Percentiles rank a stretch among this genome's conserved stretches.
Evolutionary conservation across 2,329 filamentous ascomycete species (phyloP).

Genomic region (Paracorniculantispora psalliotae): DNA sequence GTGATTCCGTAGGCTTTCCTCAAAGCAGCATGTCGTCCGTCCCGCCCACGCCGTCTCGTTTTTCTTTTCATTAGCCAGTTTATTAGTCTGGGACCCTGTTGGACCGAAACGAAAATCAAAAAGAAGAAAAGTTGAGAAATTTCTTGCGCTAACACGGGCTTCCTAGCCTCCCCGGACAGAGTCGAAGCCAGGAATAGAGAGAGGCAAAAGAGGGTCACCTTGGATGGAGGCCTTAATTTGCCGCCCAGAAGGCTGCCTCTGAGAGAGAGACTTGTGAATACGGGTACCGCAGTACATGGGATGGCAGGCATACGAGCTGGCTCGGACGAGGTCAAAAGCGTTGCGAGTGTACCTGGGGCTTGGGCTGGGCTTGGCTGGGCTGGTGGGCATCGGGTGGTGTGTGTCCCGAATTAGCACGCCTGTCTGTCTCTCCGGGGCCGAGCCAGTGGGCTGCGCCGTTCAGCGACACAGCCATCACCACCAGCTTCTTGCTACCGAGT

Average conservation of each 20-base stretch:
- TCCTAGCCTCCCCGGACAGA: conserved; percentile 14
- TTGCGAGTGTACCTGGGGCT: not conserved
- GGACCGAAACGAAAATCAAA: not conserved
- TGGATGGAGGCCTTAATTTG: conserved; percentile 8
- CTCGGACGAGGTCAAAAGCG: not conserved
- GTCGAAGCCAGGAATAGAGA: conserved; percentile 9
- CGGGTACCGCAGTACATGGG: not conserved
- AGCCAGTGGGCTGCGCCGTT: conserved; percentile 8
- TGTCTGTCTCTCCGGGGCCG: not conserved
- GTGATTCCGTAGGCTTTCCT: conserved; percentile 7
- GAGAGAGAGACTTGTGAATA: not conserved
- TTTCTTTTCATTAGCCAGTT: conserved; percentile 5
- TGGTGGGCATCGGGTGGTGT: conserved; percentile 2
- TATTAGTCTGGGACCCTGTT: not conserved
- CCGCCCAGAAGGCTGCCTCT: not conserved
- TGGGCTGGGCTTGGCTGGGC: too few species aligned
- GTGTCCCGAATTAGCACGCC: conserved; percentile 12
- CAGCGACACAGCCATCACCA: too few species aligned
- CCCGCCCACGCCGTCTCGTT: not conserved
- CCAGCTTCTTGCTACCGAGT: not conserved
- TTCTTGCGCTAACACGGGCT: conserved; percentile 8
- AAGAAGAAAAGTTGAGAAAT: not conserved
- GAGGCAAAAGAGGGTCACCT: not conserved
- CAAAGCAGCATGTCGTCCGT: not conserved
- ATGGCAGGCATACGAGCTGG: not conserved